These are phyloP conservation scores for Pterulicium gracile DNA, from an alignment of 1,284 basidiomycete species.

Conservation along the genomic window DNA sequence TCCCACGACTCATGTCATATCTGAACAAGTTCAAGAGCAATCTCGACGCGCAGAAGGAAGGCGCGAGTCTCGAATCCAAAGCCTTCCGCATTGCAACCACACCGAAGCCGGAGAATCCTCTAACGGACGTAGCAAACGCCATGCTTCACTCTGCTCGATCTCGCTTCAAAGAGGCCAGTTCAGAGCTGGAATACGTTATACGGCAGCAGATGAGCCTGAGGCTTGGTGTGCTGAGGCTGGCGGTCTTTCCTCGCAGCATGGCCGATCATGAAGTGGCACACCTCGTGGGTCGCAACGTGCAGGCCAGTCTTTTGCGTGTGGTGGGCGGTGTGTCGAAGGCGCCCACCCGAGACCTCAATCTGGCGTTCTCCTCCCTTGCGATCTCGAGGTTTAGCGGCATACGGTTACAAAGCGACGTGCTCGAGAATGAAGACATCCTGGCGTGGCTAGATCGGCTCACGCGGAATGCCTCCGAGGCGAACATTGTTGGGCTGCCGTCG, in stretches of 20 bases:
- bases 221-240: conserved; percentile 48
- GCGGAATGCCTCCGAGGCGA: conserved; percentile 51
- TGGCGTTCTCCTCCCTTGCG: conserved; percentile 64
- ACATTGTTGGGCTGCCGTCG: conserved; percentile 65
- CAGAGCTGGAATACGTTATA: conserved; percentile 42
- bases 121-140: conserved; percentile 75
- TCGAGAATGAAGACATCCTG: conserved; percentile 28
- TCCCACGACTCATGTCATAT: conserved; percentile 65
- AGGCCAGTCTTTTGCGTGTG: conserved; percentile 52
- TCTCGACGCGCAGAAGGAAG: conserved; percentile 61
- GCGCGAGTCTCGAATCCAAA: conserved; percentile 61
- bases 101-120: conserved; percentile 63
- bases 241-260: conserved; percentile 71
- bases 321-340: conserved; percentile 38
- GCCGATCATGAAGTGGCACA: conserved; percentile 63
- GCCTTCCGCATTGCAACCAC: conserved; percentile 56
- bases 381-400: conserved; percentile 60
- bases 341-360: conserved; percentile 47
- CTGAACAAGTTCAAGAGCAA: conserved; percentile 64
- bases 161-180: conserved; percentile 46
- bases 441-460: conserved; percentile 47
- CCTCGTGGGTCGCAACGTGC: conserved; percentile 55
- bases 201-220: conserved; percentile 63
- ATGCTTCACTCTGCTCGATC: conserved; percentile 68
- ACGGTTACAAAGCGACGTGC: conserved; percentile 31